These are phyloP conservation scores for Enteropsectra breve DNA, from an alignment of 371 early-diverging fungal genomes.

Conservation along the genomic window DNA sequence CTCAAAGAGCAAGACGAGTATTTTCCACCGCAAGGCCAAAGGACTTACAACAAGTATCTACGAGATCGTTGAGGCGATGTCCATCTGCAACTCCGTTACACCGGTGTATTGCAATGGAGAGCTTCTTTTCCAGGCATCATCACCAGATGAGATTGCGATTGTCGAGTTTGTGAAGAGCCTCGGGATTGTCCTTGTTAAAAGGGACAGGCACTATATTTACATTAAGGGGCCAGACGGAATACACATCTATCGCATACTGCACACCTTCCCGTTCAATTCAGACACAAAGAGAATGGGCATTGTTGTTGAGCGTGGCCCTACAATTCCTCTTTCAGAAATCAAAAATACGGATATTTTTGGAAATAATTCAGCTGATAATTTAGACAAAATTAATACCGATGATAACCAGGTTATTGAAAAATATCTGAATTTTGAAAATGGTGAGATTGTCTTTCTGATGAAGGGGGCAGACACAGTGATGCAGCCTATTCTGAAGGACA, in stretches of 20 bases:
- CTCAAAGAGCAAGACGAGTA: not conserved
- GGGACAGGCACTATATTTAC: conserved; percentile 57
- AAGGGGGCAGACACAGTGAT: conserved; percentile 97
- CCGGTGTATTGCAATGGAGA: conserved; percentile 60
- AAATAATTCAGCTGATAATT: conserved; percentile 5
- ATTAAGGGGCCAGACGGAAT: conserved; percentile 32
- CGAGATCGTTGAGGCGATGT: conserved; percentile 73
- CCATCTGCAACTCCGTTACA: conserved; percentile 78
- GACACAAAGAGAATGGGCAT: conserved; percentile 98
- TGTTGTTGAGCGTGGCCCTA: conserved; percentile 68
- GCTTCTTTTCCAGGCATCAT: conserved; percentile 78
- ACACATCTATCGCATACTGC: conserved; percentile 67
- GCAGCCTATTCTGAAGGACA: conserved; percentile 74
- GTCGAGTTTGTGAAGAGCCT: conserved; percentile 82
- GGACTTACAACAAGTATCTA: conserved; percentile 62
- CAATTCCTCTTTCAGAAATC: too few species aligned
- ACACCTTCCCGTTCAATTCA: conserved; percentile 87
- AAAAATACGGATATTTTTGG: too few species aligned
- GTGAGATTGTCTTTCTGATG: conserved; percentile 69
- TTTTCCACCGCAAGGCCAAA: conserved; percentile 2
- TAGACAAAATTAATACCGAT: not conserved
- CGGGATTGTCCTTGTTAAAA: conserved; percentile 70
- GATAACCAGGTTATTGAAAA: not conserved
- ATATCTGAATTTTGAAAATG: conserved; percentile 56
- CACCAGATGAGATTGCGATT: conserved; percentile 97